A percentile compares a stretch with the other conserved stretches of the same genome.
Conservation (phyloP, 169 alveolate species). For the Eimeria brunetti region DNA sequence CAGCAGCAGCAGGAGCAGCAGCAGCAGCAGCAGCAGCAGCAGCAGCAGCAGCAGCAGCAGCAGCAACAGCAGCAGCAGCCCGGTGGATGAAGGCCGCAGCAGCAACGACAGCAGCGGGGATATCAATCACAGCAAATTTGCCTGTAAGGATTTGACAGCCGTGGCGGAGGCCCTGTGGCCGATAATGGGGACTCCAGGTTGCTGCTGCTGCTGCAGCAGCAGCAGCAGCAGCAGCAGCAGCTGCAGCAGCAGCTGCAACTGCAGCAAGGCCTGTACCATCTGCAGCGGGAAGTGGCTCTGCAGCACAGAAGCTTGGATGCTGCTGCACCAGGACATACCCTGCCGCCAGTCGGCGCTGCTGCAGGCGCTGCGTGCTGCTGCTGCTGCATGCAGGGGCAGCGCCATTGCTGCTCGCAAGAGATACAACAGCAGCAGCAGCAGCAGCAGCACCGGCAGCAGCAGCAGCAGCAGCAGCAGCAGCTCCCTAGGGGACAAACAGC, state of each 20-base stretch:
- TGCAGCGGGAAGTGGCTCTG: conserved; percentile 54
- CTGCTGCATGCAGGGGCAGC: conserved; percentile 48
- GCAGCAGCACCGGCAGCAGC: conserved; percentile 54
- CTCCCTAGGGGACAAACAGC: background rate
- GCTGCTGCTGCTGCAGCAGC: conserved; percentile 73
- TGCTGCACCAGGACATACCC: conserved; percentile 58
- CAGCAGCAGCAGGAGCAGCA: conserved; percentile 68
- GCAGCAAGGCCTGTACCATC: conserved; percentile 53
- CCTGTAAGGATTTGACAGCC: background rate
- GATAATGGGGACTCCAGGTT: conserved; percentile 1
- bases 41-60: conserved; percentile 60
- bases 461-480: conserved; percentile 63
- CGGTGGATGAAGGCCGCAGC: background rate
- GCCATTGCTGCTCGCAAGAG: background rate
- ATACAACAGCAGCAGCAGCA: background rate
- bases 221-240: conserved; percentile 48
- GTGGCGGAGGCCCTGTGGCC: conserved; percentile 29
- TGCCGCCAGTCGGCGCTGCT: conserved; percentile 25
- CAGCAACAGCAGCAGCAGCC: conserved; percentile 12
- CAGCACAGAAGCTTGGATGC: conserved; percentile 51
- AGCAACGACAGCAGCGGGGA: background rate
- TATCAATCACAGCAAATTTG: background rate
- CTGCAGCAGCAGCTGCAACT: conserved; percentile 9
- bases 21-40: conserved; percentile 35
- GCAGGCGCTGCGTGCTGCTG: conserved; percentile 69